phyloP scores from a whole-genome alignment of 2,329 filamentous ascomycete species.

The Colletotrichum spinosum region DNA sequence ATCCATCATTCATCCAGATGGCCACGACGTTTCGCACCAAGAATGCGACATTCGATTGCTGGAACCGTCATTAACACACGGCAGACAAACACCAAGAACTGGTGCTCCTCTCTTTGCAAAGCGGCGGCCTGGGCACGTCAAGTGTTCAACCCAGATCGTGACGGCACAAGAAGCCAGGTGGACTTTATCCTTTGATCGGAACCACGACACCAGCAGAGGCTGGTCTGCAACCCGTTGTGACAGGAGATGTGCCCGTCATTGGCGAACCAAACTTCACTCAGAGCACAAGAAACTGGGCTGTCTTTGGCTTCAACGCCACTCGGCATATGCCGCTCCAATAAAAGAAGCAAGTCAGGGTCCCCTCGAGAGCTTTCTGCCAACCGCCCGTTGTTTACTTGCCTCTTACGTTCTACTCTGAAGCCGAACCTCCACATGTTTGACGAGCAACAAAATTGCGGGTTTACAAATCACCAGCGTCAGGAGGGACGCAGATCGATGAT shows the following conservation, averaged over 20 bases:
- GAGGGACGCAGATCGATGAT: conserved; percentile 31
- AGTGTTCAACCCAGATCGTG: conserved; percentile 13
- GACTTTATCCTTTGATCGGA: no score
- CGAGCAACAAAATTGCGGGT: no score
- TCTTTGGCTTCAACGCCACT: no score
- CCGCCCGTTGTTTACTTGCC: background rate
- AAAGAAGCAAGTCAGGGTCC: no score
- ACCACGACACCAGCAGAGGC: no score
- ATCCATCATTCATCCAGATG: background rate
- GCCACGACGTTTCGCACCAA: background rate
- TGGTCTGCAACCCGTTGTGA: conserved; percentile 22
- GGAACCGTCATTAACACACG: conserved; percentile 26
- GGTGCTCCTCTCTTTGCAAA: conserved; percentile 20
- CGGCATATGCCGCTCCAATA: no score
- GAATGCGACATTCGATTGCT: background rate
- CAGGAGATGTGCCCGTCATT: no score
- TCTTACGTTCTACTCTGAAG: no score
- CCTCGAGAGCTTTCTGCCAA: background rate
- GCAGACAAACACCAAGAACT: conserved; percentile 22
- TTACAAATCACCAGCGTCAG: background rate
- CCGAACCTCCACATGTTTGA: no score
- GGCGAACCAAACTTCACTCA: conserved; percentile 1
- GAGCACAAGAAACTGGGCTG: background rate
- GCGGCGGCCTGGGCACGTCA: conserved; percentile 15
- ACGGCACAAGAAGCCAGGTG: conserved; percentile 28